Base-by-base conservation (phyloP, 345 rosid species). In the Rhodamnia rubescens region DNA sequence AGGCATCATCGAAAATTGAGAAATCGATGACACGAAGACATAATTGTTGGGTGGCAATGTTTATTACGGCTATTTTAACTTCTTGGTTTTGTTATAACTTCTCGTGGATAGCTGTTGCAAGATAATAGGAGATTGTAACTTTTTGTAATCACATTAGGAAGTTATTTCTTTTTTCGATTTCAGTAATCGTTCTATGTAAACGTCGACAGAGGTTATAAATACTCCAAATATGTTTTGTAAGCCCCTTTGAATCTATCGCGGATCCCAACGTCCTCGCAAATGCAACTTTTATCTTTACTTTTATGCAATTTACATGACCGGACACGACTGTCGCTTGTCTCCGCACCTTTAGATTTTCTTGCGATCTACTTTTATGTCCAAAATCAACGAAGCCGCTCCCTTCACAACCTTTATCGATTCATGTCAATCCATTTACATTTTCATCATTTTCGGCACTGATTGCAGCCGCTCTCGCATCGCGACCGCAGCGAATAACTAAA, bases 251-350 rank as follows among this genome's bases (percentile, higher is more conserved):
- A 58, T n/a, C 32, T 12, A n/a, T 5, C 18, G 6, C 18, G 13
- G 7, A 58, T n/a, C 69, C 11, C 36, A 58, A 59, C 3, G 4
- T 27, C 7, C 0, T 59, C 0, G 0, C 29, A 59, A 59, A 27
- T 13, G 29, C 15, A 1, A 27, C 10, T 0, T 61, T 61, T 61
- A 61, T 8, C 15, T 61, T 27, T 5, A 61, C 5, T 14, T 61
- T 61, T 14, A 3, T 27, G 40, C 0, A 61, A 61, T 61, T 61
- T 61, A 29, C 22, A 3, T 61, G 21, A 2, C 8, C 7, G 9
- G 11, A 29, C 22, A 29, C 4, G 11, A 29, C 0, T 0, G 1
- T 61, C 21, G 6, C 42, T 7, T 0, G 42, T 61, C 11, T 15
- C 11, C 0, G 4, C 16, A 3, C 40, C 21, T 15, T 29, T 29